phyloP scores from a whole-genome alignment of 2,329 filamentous ascomycete genomes.

The Cordyceps javanica region DNA sequence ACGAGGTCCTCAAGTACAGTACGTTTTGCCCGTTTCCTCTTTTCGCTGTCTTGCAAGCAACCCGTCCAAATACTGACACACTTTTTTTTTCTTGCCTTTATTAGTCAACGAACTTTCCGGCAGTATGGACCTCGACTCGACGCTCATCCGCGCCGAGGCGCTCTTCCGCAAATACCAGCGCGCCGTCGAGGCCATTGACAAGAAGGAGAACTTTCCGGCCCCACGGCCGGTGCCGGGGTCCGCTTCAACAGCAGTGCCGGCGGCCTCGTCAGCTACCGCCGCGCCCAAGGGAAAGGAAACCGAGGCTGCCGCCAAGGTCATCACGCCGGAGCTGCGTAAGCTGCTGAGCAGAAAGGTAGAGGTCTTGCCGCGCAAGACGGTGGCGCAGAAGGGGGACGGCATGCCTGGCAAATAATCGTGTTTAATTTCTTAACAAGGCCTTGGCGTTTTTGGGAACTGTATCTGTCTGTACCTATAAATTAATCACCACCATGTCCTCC shows the following conservation, averaged over 20 bases:
- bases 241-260: not conserved
- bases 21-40: slow-evolving; percentile 29
- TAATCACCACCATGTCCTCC: not conserved
- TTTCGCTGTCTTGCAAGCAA: no score
- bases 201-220: slow-evolving; percentile 76
- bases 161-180: slow-evolving; percentile 85
- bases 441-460: not conserved
- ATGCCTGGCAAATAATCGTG: slow-evolving; percentile 24
- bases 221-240: slow-evolving; percentile 23
- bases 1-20: slow-evolving; percentile 96
- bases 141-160: slow-evolving; percentile 78
- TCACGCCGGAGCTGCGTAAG: slow-evolving; percentile 51
- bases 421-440: not conserved
- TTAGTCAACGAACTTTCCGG: slow-evolving; percentile 90
- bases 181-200: slow-evolving; percentile 85
- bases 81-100: no score
- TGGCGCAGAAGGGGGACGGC: slow-evolving; percentile 30
- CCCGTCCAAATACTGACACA: slow-evolving; percentile 11
- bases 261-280: slow-evolving; percentile 10
- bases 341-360: slow-evolving; percentile 45
- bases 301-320: slow-evolving; percentile 34
- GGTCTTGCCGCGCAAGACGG: slow-evolving; percentile 33
- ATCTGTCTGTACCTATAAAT: not conserved
- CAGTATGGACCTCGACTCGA: slow-evolving; percentile 84
- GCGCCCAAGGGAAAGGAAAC: slow-evolving; percentile 31